Evolutionary conservation across 75 land plant genomes (phyloP).

Genomic region (Cryptomeria japonica): DNA sequence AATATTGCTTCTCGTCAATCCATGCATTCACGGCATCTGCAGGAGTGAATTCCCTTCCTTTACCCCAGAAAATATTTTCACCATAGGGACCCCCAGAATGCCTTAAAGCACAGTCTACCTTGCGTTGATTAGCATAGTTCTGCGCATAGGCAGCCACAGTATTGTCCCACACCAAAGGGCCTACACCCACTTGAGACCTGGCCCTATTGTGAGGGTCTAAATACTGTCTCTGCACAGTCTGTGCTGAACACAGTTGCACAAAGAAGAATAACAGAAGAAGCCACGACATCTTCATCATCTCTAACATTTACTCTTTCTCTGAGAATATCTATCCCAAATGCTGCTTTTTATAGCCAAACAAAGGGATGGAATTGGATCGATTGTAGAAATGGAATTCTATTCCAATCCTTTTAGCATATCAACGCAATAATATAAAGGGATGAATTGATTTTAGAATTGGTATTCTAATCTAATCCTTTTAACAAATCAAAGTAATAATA

Average conservation of each 20-base stretch:
- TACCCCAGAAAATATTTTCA: slow-evolving; percentile 19
- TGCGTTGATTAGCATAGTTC: slow-evolving; percentile 11
- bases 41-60: slow-evolving; percentile 15
- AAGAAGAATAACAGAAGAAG: not conserved
- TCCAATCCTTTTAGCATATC: too few species aligned
- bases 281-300: not conserved
- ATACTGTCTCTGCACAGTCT: slow-evolving; percentile 16
- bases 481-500: too few species aligned
- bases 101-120: slow-evolving; percentile 21
- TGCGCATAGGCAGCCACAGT: too few species aligned
- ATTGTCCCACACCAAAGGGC: too few species aligned
- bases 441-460: too few species aligned
- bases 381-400: too few species aligned
- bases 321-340: not conserved
- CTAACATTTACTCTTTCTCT: not conserved
- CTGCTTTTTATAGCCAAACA: not conserved
- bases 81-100: slow-evolving; percentile 49
- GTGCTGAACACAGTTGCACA: not conserved
- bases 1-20: slow-evolving; percentile 34
- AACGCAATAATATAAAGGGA: too few species aligned
- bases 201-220: too few species aligned
- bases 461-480: too few species aligned
- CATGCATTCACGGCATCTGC: slow-evolving; percentile 25
- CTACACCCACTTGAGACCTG: too few species aligned
- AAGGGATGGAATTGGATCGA: not conserved